Base-by-base conservation (phyloP, 495 filamentous ascomycete genomes). In the Hyphodiscus hymeniophilus region DNA sequence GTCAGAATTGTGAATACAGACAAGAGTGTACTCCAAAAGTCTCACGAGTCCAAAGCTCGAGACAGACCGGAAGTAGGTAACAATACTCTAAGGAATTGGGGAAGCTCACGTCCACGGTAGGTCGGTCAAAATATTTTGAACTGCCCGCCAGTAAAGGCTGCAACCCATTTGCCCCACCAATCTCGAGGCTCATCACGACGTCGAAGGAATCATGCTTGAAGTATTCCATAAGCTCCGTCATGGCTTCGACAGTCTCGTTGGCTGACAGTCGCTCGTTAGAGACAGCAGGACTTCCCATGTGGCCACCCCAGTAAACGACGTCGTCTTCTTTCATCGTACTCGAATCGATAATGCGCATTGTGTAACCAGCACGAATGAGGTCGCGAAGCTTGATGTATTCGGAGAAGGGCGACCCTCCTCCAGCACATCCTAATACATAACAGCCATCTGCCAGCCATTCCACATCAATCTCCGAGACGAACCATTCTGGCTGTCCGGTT, bases 391-490 rank as follows among this genome's bases (percentile, higher is more conserved):
- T 55, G 28, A 60, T 48, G 31, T 51, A 52, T 33, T 55, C 52
- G 21, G 52, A 43, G 26, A 50, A 56, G 16, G 65, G 65, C 32
- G 57, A 54, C 22, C 52, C 52, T 23, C 72, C 72, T 0, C 71
- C 72, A 5, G 68, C 72, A 34, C 68, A 70, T 7, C 71, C 72
- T 6, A 75, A 70, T 24, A 75, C 61, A 45, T 71, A 69, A 48
- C 69, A 73, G 3, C 72, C 72, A 20, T 64, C 56, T 7, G 66
- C 58, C 13, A 74, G 63, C 51, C 66, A 75, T 40, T 57, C 50
- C 8, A 50, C 44, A 33, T 52, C 56, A 23, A 45, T 56, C 34
- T 56, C 53, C 30, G 52, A 51, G 23, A 55, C 28, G 31, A 50
- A 42, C 52, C 52, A 55, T 34, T 49, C 56, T 1, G 48, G 52